Conservation (phyloP, 78 protist species). For the Polysphondylium violaceum region DNA sequence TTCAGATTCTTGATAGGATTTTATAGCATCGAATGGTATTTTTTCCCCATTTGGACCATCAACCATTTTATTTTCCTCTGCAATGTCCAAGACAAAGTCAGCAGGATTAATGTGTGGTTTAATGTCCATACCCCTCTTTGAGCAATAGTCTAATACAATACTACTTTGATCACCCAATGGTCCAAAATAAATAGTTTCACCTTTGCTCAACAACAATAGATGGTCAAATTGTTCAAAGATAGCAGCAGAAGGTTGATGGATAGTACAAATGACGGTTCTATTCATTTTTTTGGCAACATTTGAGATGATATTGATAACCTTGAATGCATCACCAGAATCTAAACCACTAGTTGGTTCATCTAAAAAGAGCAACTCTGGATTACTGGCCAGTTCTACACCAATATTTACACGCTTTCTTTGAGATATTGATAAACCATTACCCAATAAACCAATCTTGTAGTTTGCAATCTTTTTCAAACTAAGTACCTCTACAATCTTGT, state of each 20-base stretch:
- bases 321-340: slow-evolving; percentile 74
- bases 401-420: slow-evolving; percentile 77
- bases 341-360: slow-evolving; percentile 87
- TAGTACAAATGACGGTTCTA: slow-evolving; percentile 80
- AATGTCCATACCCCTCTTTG: background rate
- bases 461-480: slow-evolving; percentile 30
- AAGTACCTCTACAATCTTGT: slow-evolving; percentile 53
- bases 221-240: slow-evolving; percentile 81
- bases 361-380: slow-evolving; percentile 46
- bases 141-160: slow-evolving; percentile 1
- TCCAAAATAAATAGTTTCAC: slow-evolving; percentile 81
- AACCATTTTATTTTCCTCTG: slow-evolving; percentile 34
- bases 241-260: slow-evolving; percentile 93
- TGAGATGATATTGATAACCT: slow-evolving; percentile 39
- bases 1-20: slow-evolving; percentile 15
- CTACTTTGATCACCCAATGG: slow-evolving; percentile 65
- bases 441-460: slow-evolving; percentile 51
- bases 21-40: slow-evolving; percentile 10
- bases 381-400: slow-evolving; percentile 65
- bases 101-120: slow-evolving; percentile 84
- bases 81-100: slow-evolving; percentile 72
- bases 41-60: slow-evolving; percentile 13
- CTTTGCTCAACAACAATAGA: slow-evolving; percentile 82
- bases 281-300: slow-evolving; percentile 40
- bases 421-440: slow-evolving; percentile 70